Evolutionary conservation across 2,329 filamentous ascomycete species (phyloP), one percentile per base, ranked within the genome.

Genomic region (Aspergillus udagawae): DNA sequence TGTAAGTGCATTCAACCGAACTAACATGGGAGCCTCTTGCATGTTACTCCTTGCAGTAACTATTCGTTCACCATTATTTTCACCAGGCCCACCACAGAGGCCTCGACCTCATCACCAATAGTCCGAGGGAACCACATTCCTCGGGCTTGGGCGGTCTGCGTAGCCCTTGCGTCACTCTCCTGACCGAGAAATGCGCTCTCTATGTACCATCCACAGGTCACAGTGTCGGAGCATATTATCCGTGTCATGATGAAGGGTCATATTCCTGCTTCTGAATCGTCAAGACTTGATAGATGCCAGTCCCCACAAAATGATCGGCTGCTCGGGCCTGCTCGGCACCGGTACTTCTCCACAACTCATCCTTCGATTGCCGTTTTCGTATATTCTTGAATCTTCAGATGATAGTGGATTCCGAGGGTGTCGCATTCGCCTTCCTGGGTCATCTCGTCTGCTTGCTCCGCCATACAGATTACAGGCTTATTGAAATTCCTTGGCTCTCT

Each of bases 101-200:
- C 14, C 32, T 38, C 32, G 32, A 38, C 32, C 14, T 38, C 6
- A 38, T 38, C 14, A 7, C 32, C 14, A 38, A 38, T 17, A 17
- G 14, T 6, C 14, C 32, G 32, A 38, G 32, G 14, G 14, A 17
- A 7, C 32, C 14, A 17, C 32, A 38, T 38, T 38, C 7, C 6
- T 38, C 32, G 14, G 32, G 32, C 7, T 7, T 38, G 32, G 32
- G 14, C 32, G 14, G 32, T 17, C 32, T 17, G 17, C 29, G 23
- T 28, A n/a, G 52, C 51, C 55, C 52, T 57, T 57, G 52, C 51
- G 41, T 57, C 32, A 35, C 48, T 38, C 21, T 21, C 41, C 28
- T 21, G 41, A 21, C 4, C 17, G n/a, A n/a, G 10, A 9, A 21
- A 44, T 44, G 41, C 9, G 14, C 14, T 17, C 41, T 44, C 20